phyloP scores from a whole-genome alignment of 2,329 filamentous ascomycete genomes.

The Cladosporium sphaerospermum region DNA sequence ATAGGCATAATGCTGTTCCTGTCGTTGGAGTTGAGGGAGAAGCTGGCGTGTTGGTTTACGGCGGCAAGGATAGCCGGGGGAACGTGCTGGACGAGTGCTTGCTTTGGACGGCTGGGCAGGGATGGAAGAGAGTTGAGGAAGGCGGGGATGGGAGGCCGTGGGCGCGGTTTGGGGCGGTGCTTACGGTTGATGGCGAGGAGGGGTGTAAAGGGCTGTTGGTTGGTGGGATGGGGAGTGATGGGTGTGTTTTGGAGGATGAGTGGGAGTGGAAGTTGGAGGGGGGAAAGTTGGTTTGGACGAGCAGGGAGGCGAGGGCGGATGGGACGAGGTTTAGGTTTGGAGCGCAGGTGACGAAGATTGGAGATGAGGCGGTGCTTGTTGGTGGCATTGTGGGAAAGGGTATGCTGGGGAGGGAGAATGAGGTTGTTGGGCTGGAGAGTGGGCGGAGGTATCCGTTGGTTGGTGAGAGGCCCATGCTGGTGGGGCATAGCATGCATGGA shows the following conservation, averaged over 20 bases:
- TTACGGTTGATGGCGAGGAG: too few relatives aligned
- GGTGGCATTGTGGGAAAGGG: slow-evolving; percentile 46
- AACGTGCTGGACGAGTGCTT: slow-evolving; percentile 37
- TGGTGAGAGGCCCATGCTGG: slow-evolving; percentile 52
- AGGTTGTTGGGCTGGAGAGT: slow-evolving; percentile 39
- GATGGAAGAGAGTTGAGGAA: slow-evolving; percentile 40
- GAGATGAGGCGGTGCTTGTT: slow-evolving; percentile 44
- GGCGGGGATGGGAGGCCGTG: slow-evolving; percentile 19
- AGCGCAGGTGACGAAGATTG: slow-evolving; percentile 43
- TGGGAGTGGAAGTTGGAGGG: neutral
- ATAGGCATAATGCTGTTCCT: slow-evolving; percentile 62
- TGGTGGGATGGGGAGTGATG: neutral
- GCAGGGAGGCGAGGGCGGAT: too few relatives aligned
- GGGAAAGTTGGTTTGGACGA: too few relatives aligned
- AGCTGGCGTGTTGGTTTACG: slow-evolving; percentile 37
- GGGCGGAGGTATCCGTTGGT: neutral
- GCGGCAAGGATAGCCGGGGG: slow-evolving; percentile 40
- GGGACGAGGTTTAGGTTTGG: slow-evolving; percentile 37
- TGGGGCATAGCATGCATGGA: slow-evolving; percentile 56
- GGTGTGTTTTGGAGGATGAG: neutral
- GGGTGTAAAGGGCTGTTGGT: neutral
- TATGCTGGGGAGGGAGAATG: slow-evolving; percentile 43
- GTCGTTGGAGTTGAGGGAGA: slow-evolving; percentile 27
- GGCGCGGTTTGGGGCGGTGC: too few relatives aligned
- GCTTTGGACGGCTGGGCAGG: slow-evolving; percentile 42